phyloP scores from a whole-genome alignment of 2,329 filamentous ascomycete species.

The Fusarium protoensiforme region DNA sequence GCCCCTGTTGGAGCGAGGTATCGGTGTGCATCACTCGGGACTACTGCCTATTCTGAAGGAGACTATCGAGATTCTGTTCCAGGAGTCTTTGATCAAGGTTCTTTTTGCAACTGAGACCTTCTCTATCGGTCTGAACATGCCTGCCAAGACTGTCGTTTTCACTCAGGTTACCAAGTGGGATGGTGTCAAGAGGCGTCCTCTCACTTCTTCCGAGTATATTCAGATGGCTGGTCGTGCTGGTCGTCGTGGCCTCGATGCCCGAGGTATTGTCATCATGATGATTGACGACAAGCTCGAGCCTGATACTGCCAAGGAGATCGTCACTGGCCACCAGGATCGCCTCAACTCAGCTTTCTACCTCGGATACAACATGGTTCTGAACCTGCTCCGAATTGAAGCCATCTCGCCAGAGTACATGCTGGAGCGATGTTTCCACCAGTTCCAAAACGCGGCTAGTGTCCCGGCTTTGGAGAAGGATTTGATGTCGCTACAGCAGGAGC shows the following conservation, averaged over 20 bases:
- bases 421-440: slow-evolving; percentile 98
- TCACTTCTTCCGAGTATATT: slow-evolving; percentile 96
- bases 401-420: slow-evolving; percentile 99
- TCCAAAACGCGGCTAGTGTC: slow-evolving; percentile 93
- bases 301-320: slow-evolving; percentile 91
- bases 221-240: slow-evolving; percentile 99
- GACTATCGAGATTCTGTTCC: slow-evolving; percentile 98
- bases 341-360: slow-evolving; percentile 98
- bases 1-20: slow-evolving; percentile 88
- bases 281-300: slow-evolving; percentile 97
- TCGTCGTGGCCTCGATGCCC: slow-evolving; percentile 95
- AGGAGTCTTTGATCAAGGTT: slow-evolving; percentile 97
- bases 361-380: slow-evolving; percentile 99
- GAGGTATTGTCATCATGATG: slow-evolving; percentile 99
- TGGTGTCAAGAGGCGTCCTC: slow-evolving; percentile 80
- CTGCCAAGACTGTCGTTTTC: slow-evolving; percentile 99
- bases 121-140: slow-evolving; percentile 99
- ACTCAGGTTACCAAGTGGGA: slow-evolving; percentile 97
- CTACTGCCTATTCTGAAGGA: slow-evolving; percentile 96
- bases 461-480: slow-evolving; percentile 86
- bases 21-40: slow-evolving; percentile 97
- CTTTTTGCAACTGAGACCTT: slow-evolving; percentile 98
- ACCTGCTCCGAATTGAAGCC: slow-evolving; percentile 96
- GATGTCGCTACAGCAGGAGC: slow-evolving; percentile 79
- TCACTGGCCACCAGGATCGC: slow-evolving; percentile 95